These are phyloP conservation scores for Elongisporangium anandrum DNA, from an alignment of 352 stramenopile genomes.

Conservation along the genomic window DNA sequence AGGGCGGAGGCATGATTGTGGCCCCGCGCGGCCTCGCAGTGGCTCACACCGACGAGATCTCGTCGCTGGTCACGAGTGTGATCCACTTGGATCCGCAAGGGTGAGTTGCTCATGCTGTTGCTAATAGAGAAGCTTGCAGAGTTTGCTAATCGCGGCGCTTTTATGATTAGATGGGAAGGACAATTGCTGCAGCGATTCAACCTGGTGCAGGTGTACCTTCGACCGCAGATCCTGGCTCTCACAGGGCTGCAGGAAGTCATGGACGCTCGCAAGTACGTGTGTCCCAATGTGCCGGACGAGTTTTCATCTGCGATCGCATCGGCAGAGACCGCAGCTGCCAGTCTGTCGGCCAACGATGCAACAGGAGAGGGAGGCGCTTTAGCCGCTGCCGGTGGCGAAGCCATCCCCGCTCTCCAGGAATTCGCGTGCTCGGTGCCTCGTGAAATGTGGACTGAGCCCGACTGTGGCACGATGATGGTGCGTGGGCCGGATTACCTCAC, in stretches of 20 bases:
- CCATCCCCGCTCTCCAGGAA: slow-evolving; percentile 24
- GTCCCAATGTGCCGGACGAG: slow-evolving; percentile 58
- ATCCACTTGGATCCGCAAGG: slow-evolving; percentile 63
- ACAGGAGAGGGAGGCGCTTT: background rate
- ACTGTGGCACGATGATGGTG: slow-evolving; percentile 65
- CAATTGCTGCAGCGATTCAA: slow-evolving; percentile 56
- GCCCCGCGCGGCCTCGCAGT: slow-evolving; percentile 25
- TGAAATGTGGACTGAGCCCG: slow-evolving; percentile 64
- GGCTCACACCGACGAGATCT: slow-evolving; percentile 32
- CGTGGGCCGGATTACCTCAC: slow-evolving; percentile 64
- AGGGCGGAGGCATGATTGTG: slow-evolving; percentile 61
- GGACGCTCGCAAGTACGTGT: slow-evolving; percentile 74
- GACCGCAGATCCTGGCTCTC: slow-evolving; percentile 52
- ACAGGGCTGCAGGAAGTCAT: slow-evolving; percentile 62
- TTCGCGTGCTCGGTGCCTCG: slow-evolving; percentile 54
- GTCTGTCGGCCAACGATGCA: background rate
- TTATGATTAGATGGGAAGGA: slow-evolving; percentile 36
- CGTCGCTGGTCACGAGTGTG: slow-evolving; percentile 67
- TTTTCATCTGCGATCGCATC: slow-evolving; percentile 41
- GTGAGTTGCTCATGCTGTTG: slow-evolving; percentile 6
- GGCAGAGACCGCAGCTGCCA: slow-evolving; percentile 7
- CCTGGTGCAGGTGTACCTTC: slow-evolving; percentile 49
- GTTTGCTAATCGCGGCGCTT: background rate
- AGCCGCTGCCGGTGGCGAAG: background rate
- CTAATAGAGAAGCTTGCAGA: background rate